Conservation (phyloP, 2,329 filamentous ascomycete species). For the Apiospora pterosperma region DNA sequence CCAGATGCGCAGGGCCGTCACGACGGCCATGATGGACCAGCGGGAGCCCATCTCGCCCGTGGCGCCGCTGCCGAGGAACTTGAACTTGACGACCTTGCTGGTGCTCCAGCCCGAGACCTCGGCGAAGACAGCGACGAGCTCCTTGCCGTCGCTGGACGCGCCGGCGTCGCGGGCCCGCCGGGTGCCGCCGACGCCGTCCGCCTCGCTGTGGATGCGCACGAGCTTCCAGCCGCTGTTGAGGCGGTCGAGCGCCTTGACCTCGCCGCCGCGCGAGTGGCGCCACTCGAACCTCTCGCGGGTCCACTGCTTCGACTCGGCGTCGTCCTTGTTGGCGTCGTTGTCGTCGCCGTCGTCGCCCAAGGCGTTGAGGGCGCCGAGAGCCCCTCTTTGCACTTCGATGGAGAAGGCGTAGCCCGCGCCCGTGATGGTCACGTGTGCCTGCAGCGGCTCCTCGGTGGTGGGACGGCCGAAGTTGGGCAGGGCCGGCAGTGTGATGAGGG, state of each 20-base stretch:
- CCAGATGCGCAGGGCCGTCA: slow-evolving; percentile 32
- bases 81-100: slow-evolving; percentile 33
- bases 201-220: slow-evolving; percentile 27
- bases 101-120: slow-evolving; percentile 22
- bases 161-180: slow-evolving; percentile 15
- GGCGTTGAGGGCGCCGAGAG: slow-evolving; percentile 10
- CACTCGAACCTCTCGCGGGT: slow-evolving; percentile 38
- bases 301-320: not conserved
- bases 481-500: slow-evolving; percentile 26
- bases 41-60: slow-evolving; percentile 36
- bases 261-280: slow-evolving; percentile 34
- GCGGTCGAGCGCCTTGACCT: slow-evolving; percentile 27
- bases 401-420: slow-evolving; percentile 27
- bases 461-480: slow-evolving; percentile 11
- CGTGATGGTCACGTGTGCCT: not conserved
- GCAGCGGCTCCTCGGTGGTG: slow-evolving; percentile 9
- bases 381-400: slow-evolving; percentile 26
- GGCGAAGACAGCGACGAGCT: slow-evolving; percentile 40
- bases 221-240: slow-evolving; percentile 38
- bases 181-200: slow-evolving; percentile 10
- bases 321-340: not conserved
- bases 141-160: slow-evolving; percentile 30
- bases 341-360: not conserved
- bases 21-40: slow-evolving; percentile 40
- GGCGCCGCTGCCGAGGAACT: slow-evolving; percentile 36